Percentiles rank a stretch among this genome's conserved stretches.
These are phyloP conservation scores for Didymella pinodella DNA, from an alignment of 2,329 filamentous ascomycete species.

Conservation along the genomic window DNA sequence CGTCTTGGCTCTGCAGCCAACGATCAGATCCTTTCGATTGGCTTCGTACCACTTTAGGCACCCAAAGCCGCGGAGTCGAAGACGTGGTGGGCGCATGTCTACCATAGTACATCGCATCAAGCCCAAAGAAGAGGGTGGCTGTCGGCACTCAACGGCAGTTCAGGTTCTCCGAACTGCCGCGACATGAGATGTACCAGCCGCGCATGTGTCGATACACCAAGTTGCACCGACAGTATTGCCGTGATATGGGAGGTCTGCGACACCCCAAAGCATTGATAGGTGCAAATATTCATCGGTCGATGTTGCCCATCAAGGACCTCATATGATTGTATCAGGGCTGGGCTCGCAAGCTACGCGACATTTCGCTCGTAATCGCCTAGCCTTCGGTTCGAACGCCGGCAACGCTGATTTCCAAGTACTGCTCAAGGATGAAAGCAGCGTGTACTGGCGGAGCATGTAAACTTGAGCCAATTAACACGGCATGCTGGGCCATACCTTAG, in stretches of 20 bases:
- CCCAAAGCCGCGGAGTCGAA: constrained; percentile 6
- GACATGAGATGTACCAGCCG: not conserved
- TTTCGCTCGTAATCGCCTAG: not conserved
- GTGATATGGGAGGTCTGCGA: not conserved
- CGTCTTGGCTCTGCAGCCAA: constrained; percentile 8
- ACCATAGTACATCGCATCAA: not conserved
- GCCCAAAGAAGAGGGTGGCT: not conserved
- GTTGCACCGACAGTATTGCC: constrained; percentile 7
- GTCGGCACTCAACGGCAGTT: not conserved
- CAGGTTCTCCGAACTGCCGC: not conserved
- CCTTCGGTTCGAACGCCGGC: not conserved
- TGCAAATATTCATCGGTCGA: not conserved
- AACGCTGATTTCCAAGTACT: not conserved
- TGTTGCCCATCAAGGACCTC: not conserved
- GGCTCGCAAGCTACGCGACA: not conserved
- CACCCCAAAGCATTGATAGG: not conserved
- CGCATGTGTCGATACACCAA: not conserved
- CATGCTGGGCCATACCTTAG: not conserved
- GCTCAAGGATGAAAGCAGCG: constrained; percentile 2
- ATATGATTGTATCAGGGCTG: not conserved
- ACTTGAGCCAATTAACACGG: constrained; percentile 1
- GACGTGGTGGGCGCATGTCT: not conserved
- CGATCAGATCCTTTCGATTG: not conserved
- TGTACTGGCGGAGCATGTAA: not conserved
- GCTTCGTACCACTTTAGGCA: not conserved